phyloP scores from a whole-genome alignment of 805 yeast species.

The Hanseniaspora jakobsenii region DNA sequence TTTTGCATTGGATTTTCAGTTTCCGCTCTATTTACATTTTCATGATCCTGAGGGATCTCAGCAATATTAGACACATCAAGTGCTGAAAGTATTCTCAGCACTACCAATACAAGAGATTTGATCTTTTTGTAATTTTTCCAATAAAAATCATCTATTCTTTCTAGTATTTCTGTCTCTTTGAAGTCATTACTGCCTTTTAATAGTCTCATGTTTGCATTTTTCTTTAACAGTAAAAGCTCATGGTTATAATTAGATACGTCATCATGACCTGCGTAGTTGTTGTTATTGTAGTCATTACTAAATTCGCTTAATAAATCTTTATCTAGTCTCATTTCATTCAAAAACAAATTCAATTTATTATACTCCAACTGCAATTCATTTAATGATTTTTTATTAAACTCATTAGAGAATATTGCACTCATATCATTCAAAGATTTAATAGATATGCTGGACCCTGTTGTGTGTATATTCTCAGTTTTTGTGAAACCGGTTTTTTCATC shows the following conservation, averaged over 20 bases:
- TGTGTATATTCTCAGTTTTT: not conserved
- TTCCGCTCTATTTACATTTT: too few species aligned
- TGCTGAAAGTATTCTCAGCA: conserved; percentile 47
- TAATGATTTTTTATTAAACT: too few species aligned
- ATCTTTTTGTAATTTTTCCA: conserved; percentile 39
- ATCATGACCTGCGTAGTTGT: conserved; percentile 11
- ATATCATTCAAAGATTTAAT: conserved; percentile 76
- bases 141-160: conserved; percentile 53
- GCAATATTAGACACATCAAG: conserved; percentile 18
- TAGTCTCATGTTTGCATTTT: not conserved
- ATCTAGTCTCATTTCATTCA: not conserved
- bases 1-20: too few species aligned
- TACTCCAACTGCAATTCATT: not conserved
- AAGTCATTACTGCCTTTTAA: conserved; percentile 16
- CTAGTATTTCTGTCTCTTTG: conserved; percentile 23
- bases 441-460: not conserved
- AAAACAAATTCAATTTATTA: not conserved
- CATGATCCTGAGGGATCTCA: too few species aligned
- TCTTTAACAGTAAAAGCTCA: too few species aligned
- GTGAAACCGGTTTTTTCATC: conserved; percentile 19
- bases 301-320: not conserved
- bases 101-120: conserved; percentile 51
- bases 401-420: conserved; percentile 39
- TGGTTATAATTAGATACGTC: conserved; percentile 12
- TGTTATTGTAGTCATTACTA: too few species aligned